Evolutionary conservation across 495 filamentous ascomycete genomes (phyloP), one percentile per base, ranked within the genome.

Genomic region (Hypoxylon cercidicola): DNA sequence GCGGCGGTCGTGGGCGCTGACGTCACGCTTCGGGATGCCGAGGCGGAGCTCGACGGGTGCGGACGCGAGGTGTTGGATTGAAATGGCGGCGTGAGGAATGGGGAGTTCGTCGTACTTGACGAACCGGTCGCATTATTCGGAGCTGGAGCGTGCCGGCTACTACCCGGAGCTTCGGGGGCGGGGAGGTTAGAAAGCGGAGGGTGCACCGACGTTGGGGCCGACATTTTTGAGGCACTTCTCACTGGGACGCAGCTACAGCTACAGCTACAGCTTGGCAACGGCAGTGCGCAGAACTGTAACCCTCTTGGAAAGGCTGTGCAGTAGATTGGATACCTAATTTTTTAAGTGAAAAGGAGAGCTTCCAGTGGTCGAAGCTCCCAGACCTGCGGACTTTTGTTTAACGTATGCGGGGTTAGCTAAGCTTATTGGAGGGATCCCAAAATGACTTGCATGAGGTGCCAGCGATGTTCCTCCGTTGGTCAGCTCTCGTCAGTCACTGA

Each of bases 371-470:
- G 21, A 11, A 55, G 49, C 55, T 63, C 48, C 44, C n/a, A 46
- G 39, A 55, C 54, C 59, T 68, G 60, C 23, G 60, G 60, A 44
- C 18, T 63, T 23, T 58, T 58, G 64, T 59, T 53, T 28, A 35
- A 58, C 59, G n/a, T 50, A 68, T 68, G 65, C 65, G 65, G 65
- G 65, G 65, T 68, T 35, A 43, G 50, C 39, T 37, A 5, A 61
- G 58, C 65, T 45, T 60, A 68, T 68, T 68, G 65, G 65, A 68
- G 65, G 65, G 48, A 68, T 68, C 45, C 48, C 49, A 28, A 34
- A n/a, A 68, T 68, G 65, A 37, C 40, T 55, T 68, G 65, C 65
- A 52, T 63, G 41, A 49, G 54, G 18, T 41, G 49, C 64, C 59
- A 68, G 19, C 23, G 39, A 30, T 21, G 19, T 55, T 35, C 9